Evolutionary conservation across 176 grass and related monocot species (phyloP).

Genomic region (Musa troglodytarum): DNA sequence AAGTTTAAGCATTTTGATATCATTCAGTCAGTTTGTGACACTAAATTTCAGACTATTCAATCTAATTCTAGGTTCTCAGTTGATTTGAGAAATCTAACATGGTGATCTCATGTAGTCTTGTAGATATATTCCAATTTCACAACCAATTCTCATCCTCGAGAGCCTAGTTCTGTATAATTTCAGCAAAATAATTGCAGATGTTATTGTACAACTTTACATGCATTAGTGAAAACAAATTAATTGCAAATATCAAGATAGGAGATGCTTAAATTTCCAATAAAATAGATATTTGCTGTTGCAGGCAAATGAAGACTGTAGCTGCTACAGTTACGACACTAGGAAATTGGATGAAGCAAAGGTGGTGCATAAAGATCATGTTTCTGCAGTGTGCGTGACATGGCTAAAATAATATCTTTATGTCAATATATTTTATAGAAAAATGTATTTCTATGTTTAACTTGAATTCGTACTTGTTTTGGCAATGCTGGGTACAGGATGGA

Average conservation of each 20-base stretch:
- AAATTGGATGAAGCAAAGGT: constrained; percentile 80
- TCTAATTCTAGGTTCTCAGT: background rate
- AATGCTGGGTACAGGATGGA: constrained; percentile 74
- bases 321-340: constrained; percentile 92
- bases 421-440: background rate
- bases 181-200: background rate
- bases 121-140: background rate
- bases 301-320: constrained; percentile 98
- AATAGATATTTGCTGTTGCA: constrained; percentile 19
- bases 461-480: constrained; percentile 19
- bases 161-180: background rate
- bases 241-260: background rate
- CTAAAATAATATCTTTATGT: background rate
- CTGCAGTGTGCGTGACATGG: constrained; percentile 80
- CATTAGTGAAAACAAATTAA: background rate
- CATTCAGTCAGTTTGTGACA: background rate
- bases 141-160: background rate
- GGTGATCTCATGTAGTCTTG: background rate
- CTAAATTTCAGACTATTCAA: background rate
- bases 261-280: background rate
- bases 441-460: background rate
- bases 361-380: constrained; percentile 97
- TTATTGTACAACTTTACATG: background rate
- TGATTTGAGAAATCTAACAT: background rate
- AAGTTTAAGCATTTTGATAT: no score